Evolutionary conservation across 139 green algal species (phyloP), one percentile per base, ranked within the genome.

Genomic region (Coelastrella sp.): DNA sequence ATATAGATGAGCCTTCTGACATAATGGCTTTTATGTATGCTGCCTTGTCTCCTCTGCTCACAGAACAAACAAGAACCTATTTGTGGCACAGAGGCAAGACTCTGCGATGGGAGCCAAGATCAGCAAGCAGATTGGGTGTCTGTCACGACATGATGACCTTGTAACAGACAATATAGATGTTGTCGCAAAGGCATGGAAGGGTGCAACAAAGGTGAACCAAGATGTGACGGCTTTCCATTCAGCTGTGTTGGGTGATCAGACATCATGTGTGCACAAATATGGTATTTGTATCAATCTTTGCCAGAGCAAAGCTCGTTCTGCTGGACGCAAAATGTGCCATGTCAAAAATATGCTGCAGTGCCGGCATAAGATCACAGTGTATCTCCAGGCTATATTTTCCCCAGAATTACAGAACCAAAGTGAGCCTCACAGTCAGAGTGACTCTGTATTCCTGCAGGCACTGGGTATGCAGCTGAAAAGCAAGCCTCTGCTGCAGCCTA

Each of bases 81-180:
- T n/a, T n/a, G n/a, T n/a, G n/a, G n/a, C n/a, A n/a, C n/a, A n/a
- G n/a, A n/a, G n/a, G n/a, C n/a, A n/a, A n/a, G n/a, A n/a, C n/a
- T n/a, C n/a, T n/a, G n/a, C n/a, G n/a, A 64, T 64, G 53, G 53
- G 53, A 64, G 53, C 53, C 21, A n/a, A 21, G 53, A n/a, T 64
- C 19, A 64, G 53, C 53, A 64, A 64, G 21, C 48, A 57, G 13
- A 27, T 27, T 64, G 53, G 53, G 30, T 64, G 53, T 27, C 53
- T 64, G 3, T 64, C 53, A 64, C 27, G 21, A 3, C 53, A 64
- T 27, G 53, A 64, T 64, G 53, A 64, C 6, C 19, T 64, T n/a
- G 53, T 64, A 64, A 21, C 53, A 27, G 53, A 64, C 21, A 64
- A 64, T 21, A n/a, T 9, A 32, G 53, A 64, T 27, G 21, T 64